These are phyloP conservation scores for Pluteus cervinus DNA, from an alignment of 768 basidiomycete species.

Conservation along the genomic window DNA sequence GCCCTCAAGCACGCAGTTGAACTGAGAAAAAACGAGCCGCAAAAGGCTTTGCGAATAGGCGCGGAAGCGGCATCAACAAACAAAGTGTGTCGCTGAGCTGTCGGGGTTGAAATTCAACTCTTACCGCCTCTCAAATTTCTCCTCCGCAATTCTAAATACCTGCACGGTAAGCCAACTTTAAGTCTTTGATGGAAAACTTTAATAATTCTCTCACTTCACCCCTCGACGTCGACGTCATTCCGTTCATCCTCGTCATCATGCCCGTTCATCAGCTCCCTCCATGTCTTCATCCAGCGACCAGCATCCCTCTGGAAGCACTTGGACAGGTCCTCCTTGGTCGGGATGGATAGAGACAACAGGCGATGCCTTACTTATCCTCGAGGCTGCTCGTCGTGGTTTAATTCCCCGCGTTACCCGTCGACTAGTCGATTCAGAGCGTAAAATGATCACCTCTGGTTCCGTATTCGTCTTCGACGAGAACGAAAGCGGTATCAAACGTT, in stretches of 20 bases:
- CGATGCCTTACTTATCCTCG: conserved; percentile 94
- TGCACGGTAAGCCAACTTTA: conserved; percentile 72
- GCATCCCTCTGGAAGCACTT: conserved; percentile 36
- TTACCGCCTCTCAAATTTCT: conserved; percentile 37
- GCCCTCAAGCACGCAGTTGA: too few relatives aligned
- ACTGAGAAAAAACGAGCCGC: background rate
- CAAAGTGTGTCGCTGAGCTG: conserved; percentile 18
- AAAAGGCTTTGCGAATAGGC: conserved; percentile 4
- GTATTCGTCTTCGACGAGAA: conserved; percentile 98
- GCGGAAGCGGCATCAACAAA: conserved; percentile 20
- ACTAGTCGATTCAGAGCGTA: conserved; percentile 86
- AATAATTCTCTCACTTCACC: conserved; percentile 40
- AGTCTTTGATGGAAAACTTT: conserved; percentile 50
- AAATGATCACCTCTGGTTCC: conserved; percentile 88
- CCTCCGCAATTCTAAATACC: conserved; percentile 58
- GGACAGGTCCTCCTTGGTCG: conserved; percentile 87
- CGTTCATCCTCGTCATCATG: conserved; percentile 18
- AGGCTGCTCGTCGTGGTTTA: conserved; percentile 84
- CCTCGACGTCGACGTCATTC: conserved; percentile 22
- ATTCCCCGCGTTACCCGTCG: conserved; percentile 91
- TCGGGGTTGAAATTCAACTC: conserved; percentile 37
- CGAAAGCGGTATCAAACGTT: conserved; percentile 94
- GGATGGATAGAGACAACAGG: conserved; percentile 95
- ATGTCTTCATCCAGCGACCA: conserved; percentile 23
- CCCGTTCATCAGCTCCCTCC: conserved; percentile 21